Conservation (phyloP, 2,329 filamentous ascomycete species). For the Chaetomium globosum region DNA sequence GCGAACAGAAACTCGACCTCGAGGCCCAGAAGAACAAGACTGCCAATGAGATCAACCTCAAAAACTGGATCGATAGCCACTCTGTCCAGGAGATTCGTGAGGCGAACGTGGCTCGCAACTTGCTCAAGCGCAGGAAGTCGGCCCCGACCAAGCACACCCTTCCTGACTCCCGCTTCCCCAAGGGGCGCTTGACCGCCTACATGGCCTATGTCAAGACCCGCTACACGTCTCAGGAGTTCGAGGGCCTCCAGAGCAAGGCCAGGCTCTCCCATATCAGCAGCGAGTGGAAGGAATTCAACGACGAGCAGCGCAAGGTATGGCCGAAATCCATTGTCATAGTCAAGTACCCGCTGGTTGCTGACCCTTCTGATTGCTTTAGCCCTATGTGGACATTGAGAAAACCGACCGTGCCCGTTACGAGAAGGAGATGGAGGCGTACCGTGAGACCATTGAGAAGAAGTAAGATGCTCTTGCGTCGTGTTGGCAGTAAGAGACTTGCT, state of each 20-base stretch:
- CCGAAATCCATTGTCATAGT: not conserved
- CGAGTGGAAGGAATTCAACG: constrained; percentile 51
- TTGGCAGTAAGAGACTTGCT: not conserved
- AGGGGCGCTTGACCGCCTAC: constrained; percentile 43
- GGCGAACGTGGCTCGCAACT: constrained; percentile 53
- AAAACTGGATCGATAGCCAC: constrained; percentile 54
- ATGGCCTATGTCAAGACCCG: constrained; percentile 46
- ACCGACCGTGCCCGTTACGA: constrained; percentile 4
- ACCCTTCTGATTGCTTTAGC: constrained; percentile 18
- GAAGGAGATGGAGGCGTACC: constrained; percentile 19
- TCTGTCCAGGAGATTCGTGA: constrained; percentile 45
- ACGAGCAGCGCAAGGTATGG: constrained; percentile 49
- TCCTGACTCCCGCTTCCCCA: constrained; percentile 54
- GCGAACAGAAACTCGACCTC: constrained; percentile 44
- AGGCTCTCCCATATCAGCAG: constrained; percentile 36
- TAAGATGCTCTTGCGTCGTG: not conserved
- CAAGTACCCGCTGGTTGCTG: constrained; percentile 8
- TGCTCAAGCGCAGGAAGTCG: constrained; percentile 44
- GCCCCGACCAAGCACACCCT: constrained; percentile 38
- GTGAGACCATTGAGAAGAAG: not conserved
- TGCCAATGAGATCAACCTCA: constrained; percentile 46
- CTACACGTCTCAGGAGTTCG: constrained; percentile 41
- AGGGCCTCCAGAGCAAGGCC: constrained; percentile 28
- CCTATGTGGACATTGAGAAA: constrained; percentile 19
- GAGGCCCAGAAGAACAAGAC: constrained; percentile 46